phyloP scores from a whole-genome alignment of 108 stramenopile species.

The Chaetoceros muelleri region DNA sequence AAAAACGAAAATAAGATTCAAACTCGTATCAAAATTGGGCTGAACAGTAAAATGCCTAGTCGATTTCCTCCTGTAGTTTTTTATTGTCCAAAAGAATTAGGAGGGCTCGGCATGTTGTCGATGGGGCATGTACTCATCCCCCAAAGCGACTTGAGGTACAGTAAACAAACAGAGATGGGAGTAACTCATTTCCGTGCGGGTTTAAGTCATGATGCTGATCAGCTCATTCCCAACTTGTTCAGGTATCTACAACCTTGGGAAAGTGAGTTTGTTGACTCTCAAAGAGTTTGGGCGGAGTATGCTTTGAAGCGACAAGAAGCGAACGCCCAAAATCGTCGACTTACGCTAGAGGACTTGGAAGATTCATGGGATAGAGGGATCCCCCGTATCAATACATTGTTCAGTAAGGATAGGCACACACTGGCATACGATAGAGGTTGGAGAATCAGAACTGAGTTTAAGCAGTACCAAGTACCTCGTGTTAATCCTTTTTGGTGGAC shows the following conservation, averaged over 20 bases:
- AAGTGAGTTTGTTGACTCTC: constrained; percentile 97
- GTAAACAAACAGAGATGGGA: constrained; percentile 96
- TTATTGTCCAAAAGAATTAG: constrained; percentile 96
- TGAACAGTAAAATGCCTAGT: constrained; percentile 99
- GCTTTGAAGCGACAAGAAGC: constrained; percentile 99
- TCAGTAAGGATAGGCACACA: constrained; percentile 94
- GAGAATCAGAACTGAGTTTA: constrained; percentile 95
- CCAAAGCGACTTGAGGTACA: constrained; percentile 96
- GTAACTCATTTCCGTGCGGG: constrained; percentile 98
- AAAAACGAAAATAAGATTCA: constrained; percentile 99
- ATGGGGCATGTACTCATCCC: constrained; percentile 99
- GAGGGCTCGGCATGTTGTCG: constrained; percentile 97
- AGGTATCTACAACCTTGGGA: constrained; percentile 99
- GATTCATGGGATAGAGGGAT: constrained; percentile 99
- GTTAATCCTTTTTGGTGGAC: constrained; percentile 99
- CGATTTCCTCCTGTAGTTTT: constrained; percentile 88
- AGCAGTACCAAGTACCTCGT: constrained; percentile 93
- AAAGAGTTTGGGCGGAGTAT: constrained; percentile 99
- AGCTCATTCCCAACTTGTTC: constrained; percentile 97
- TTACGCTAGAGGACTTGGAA: constrained; percentile 98
- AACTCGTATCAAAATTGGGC: constrained; percentile 98
- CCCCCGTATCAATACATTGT: constrained; percentile 98
- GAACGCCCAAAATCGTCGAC: constrained; percentile 94
- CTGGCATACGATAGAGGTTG: constrained; percentile 97
- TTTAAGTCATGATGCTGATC: constrained; percentile 96